Evolutionary conservation across 2,329 filamentous ascomycete species (phyloP).

Genomic region (Didymella segeticola): DNA sequence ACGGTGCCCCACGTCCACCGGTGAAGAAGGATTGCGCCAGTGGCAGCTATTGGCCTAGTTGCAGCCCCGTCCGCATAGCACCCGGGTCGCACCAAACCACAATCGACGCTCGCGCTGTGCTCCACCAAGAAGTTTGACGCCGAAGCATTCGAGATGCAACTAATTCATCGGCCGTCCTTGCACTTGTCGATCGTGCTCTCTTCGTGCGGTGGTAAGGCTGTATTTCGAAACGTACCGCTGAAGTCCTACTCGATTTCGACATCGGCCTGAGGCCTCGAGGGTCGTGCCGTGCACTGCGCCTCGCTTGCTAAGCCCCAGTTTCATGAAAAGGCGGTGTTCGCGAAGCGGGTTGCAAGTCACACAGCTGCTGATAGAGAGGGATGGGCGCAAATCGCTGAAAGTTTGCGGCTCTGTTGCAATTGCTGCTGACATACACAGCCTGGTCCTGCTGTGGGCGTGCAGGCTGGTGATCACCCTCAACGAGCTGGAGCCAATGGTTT

Average conservation of each 20-base stretch:
- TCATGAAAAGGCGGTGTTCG: conserved; percentile 29
- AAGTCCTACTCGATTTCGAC: conserved; percentile 3
- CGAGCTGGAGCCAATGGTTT: conserved; percentile 45
- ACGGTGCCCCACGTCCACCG: conserved; percentile 46
- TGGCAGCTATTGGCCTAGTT: conserved; percentile 45
- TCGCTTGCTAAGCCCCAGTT: conserved; percentile 35
- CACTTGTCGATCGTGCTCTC: conserved; percentile 8
- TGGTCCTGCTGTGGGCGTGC: conserved; percentile 22
- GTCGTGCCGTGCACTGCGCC: conserved; percentile 40
- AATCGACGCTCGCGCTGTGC: conserved; percentile 30
- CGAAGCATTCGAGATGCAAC: conserved; percentile 18
- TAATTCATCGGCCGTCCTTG: conserved; percentile 14
- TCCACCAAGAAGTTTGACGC: conserved; percentile 28
- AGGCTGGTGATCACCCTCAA: conserved; percentile 22
- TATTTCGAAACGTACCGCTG: conserved; percentile 13
- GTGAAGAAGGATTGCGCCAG: conserved; percentile 37
- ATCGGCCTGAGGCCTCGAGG: conserved; percentile 35
- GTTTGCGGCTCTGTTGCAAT: conserved; percentile 43
- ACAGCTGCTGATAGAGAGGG: conserved; percentile 17
- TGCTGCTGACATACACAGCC: conserved; percentile 18
- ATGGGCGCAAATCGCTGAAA: conserved; percentile 18
- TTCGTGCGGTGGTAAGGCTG: conserved; percentile 6
- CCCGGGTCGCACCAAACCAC: conserved; percentile 40
- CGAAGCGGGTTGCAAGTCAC: conserved; percentile 28
- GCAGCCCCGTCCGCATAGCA: conserved; percentile 39